Conservation (phyloP, 306 rosid genomes). For the Heteromeles arbutifolia region DNA sequence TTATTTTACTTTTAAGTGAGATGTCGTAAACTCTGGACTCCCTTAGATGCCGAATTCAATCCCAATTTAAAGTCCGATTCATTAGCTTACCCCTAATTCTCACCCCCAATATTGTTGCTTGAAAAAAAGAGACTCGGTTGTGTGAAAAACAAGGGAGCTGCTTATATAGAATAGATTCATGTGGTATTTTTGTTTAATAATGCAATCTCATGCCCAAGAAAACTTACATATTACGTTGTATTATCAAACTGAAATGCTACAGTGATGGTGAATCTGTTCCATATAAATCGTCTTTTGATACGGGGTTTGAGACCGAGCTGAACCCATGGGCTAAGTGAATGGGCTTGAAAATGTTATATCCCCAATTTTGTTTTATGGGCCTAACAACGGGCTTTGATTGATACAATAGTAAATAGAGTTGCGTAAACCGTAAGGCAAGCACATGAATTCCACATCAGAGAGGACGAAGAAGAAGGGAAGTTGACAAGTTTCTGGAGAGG, state of each 20-base stretch:
- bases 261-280: too few relatives aligned
- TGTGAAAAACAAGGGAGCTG: too few relatives aligned
- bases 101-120: too few relatives aligned
- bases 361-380: neutral
- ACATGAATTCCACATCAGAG: neutral
- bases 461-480: neutral
- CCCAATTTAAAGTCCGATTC: neutral
- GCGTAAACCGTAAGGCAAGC: neutral
- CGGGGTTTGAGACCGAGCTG: neutral
- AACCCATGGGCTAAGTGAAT: neutral
- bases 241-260: too few relatives aligned
- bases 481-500: neutral
- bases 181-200: too few relatives aligned
- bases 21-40: rapidly evolving
- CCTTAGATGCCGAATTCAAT: too few relatives aligned
- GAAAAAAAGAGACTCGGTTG: too few relatives aligned
- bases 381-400: neutral
- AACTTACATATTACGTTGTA: too few relatives aligned
- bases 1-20: neutral
- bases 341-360: neutral
- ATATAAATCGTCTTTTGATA: too few relatives aligned
- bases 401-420: neutral
- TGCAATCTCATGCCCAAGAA: too few relatives aligned
- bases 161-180: too few relatives aligned
- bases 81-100: too few relatives aligned